Evolutionary conservation across 2,329 filamentous ascomycete genomes (phyloP), one percentile per base, ranked within the genome.

Genomic region (Tolypocladium ovalisporum): DNA sequence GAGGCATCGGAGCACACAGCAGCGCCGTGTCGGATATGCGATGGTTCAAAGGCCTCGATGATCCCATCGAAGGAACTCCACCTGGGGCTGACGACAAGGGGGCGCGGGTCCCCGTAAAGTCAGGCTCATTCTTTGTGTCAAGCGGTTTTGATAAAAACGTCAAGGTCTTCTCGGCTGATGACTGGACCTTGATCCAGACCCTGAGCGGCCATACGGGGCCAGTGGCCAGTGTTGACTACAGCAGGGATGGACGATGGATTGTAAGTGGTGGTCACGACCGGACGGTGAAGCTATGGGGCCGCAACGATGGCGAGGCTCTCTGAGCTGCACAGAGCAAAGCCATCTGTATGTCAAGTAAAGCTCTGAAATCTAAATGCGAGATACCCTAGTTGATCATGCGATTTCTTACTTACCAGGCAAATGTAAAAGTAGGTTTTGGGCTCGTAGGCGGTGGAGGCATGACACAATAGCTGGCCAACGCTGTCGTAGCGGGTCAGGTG

Each of bases 241-340:
- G 88, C 67, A 79, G 80, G 61, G 90, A 97, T 71, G 89, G 86
- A 10, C 87, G 80, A 68, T 99, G 91, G 90, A 96, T 99, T 71
- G 89, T 93, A 29, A 97, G 91, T 70, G 91, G 90, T 63, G 92
- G 94, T 3, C 90, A 96, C 68, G 94, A 99, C 72, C 83, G 92
- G 56, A 97, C 93, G 2, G 89, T 97, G 54, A 99, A 99, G 77
- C 78, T 99, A 2, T 99, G 94, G 94, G 90, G 90, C 5, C 83
- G 91, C 62, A 93, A 96, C 62, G 89, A 90, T 68, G 81, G 81
- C 57, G 78, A 86, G 63, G 73, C 73, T 29, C 63, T 82, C 36
- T 83, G 63, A 67, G 51, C 53, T 57, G 29, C 36, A 51, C 9
- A 36, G 44, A 42, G 29, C 56, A 34, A 34, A 36, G 54, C 54